These are phyloP conservation scores for Triticum aestivum DNA, from an alignment of 176 grass and related monocot genomes.

Conservation along the genomic window DNA sequence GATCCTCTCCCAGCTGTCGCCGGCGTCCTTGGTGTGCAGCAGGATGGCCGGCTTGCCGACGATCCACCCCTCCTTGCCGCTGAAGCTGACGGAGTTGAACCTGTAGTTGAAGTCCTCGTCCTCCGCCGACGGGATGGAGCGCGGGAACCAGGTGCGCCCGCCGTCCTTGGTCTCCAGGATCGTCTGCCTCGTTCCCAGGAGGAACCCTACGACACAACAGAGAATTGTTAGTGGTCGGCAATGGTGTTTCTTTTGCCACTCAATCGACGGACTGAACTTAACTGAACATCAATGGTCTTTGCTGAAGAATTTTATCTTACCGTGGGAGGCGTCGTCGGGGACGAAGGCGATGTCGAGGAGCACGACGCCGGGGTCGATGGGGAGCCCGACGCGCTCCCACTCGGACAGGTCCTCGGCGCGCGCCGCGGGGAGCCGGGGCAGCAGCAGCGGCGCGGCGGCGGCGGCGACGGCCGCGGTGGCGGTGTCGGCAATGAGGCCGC, in stretches of 20 bases:
- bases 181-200: slow-evolving; percentile 87
- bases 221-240: background rate
- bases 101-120: slow-evolving; percentile 99
- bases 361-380: slow-evolving; percentile 84
- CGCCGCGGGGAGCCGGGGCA: slow-evolving; percentile 17
- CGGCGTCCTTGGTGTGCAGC: slow-evolving; percentile 75
- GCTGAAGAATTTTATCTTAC: background rate
- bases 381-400: slow-evolving; percentile 83
- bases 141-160: slow-evolving; percentile 68
- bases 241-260: too few species aligned
- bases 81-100: slow-evolving; percentile 95
- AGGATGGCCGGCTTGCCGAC: slow-evolving; percentile 93
- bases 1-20: slow-evolving; percentile 96
- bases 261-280: background rate
- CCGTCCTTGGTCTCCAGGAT: slow-evolving; percentile 92
- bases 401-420: slow-evolving; percentile 56
- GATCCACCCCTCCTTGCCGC: slow-evolving; percentile 94
- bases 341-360: slow-evolving; percentile 98
- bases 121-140: slow-evolving; percentile 86
- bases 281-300: too few species aligned
- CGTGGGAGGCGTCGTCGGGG: slow-evolving; percentile 77
- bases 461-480: slow-evolving; percentile 48
- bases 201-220: slow-evolving; percentile 52
- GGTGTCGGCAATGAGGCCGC: slow-evolving; percentile 54
- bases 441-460: slow-evolving; percentile 26